A percentile compares a stretch with the other conserved stretches of the same genome.
Evolutionary conservation across 495 filamentous ascomycete genomes (phyloP).

Genomic region (Penicillium subrubescens): DNA sequence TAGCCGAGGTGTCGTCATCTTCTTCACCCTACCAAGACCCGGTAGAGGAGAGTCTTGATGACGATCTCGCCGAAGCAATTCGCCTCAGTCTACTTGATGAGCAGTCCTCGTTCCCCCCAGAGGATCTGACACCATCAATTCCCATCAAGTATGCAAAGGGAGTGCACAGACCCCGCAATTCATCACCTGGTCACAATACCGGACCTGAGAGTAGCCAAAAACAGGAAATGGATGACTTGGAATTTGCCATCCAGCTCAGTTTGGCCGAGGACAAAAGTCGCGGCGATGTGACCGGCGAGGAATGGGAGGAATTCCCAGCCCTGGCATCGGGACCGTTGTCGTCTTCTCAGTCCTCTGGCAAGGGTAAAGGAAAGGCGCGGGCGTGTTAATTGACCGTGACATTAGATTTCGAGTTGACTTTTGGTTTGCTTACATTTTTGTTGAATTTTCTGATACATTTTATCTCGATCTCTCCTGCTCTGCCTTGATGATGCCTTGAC

Average conservation of each 20-base stretch:
- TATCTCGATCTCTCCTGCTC: background rate
- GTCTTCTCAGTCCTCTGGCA: conserved; percentile 44
- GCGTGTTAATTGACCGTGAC: conserved; percentile 20
- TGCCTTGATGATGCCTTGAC: background rate
- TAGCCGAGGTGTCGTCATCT: conserved; percentile 48
- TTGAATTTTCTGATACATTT: background rate
- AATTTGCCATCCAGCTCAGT: conserved; percentile 83
- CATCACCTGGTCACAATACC: conserved; percentile 26
- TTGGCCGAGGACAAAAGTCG: conserved; percentile 73
- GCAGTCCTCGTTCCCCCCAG: conserved; percentile 4
- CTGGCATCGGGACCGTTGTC: conserved; percentile 48
- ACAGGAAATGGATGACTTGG: conserved; percentile 71
- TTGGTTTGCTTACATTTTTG: background rate
- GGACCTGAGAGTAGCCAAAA: conserved; percentile 40
- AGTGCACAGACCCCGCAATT: conserved; percentile 15
- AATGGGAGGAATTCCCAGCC: conserved; percentile 60
- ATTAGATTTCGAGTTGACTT: conserved; percentile 10
- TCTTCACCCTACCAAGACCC: conserved; percentile 43
- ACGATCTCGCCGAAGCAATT: conserved; percentile 80
- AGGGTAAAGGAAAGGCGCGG: conserved; percentile 46
- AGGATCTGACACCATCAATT: conserved; percentile 45
- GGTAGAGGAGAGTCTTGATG: conserved; percentile 63
- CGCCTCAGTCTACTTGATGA: conserved; percentile 70
- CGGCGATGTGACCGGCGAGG: conserved; percentile 27
- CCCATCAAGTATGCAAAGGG: conserved; percentile 55